Evolutionary conservation across 768 basidiomycete genomes (phyloP).

Genomic region (Boletus rubescentipes): DNA sequence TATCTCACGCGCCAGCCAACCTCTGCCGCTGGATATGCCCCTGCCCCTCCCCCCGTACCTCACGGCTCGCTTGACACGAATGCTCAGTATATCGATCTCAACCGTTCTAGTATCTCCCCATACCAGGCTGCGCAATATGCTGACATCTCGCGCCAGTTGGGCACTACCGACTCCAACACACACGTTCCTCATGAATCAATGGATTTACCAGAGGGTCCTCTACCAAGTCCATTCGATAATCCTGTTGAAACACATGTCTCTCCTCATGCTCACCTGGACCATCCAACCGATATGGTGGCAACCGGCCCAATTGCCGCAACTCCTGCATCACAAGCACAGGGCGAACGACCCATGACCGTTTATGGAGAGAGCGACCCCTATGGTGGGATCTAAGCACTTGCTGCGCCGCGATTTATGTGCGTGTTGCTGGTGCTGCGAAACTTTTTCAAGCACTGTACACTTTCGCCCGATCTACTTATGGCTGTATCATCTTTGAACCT

Average conservation of each 20-base stretch:
- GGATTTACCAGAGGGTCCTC: conserved; percentile 20
- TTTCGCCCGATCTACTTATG: conserved; percentile 18
- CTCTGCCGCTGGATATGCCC: conserved; percentile 13
- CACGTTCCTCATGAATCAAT: conserved; percentile 12
- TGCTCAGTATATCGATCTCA: conserved; percentile 61
- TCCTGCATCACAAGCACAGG: conserved; percentile 9
- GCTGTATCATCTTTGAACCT: conserved; percentile 24
- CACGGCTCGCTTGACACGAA: conserved; percentile 20
- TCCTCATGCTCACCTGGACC: conserved; percentile 31
- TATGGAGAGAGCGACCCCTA: conserved; percentile 72
- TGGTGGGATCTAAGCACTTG: conserved; percentile 52
- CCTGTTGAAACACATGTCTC: conserved; percentile 27
- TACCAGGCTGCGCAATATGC: conserved; percentile 76
- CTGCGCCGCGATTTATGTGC: not conserved
- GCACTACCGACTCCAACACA: conserved; percentile 28
- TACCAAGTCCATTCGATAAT: conserved; percentile 33
- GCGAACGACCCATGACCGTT: conserved; percentile 44
- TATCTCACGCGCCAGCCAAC: conserved; percentile 25
- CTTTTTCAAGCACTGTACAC: conserved; percentile 19
- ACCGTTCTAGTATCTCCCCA: conserved; percentile 68
- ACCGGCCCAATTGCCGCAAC: conserved; percentile 10
- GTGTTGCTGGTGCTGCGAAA: conserved; percentile 10
- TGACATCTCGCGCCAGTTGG: conserved; percentile 62
- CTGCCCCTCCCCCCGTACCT: not conserved
- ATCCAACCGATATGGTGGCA: conserved; percentile 17